phyloP scores from a whole-genome alignment of 2,329 filamentous ascomycete genomes.

The Penicillium sclerotiorum region DNA sequence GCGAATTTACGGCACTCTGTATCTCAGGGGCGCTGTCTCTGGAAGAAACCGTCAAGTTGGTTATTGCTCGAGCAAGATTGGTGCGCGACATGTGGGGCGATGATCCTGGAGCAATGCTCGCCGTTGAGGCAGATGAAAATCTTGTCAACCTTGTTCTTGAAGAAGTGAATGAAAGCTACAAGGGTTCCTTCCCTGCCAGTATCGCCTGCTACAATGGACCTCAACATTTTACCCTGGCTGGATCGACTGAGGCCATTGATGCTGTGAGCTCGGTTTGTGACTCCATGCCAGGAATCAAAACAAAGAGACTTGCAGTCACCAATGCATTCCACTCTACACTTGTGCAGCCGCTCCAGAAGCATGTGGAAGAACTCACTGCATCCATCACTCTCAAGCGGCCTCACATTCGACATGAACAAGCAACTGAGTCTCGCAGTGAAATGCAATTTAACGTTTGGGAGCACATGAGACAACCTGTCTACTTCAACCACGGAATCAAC shows the following conservation, averaged over 20 bases:
- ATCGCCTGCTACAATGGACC: slow-evolving; percentile 56
- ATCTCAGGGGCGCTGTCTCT: slow-evolving; percentile 35
- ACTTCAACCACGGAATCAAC: slow-evolving; percentile 49
- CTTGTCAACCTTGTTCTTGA: slow-evolving; percentile 22
- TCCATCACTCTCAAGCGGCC: slow-evolving; percentile 36
- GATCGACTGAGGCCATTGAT: slow-evolving; percentile 37
- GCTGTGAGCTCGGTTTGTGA: slow-evolving; percentile 14
- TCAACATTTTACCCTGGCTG: slow-evolving; percentile 47
- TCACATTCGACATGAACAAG: slow-evolving; percentile 30
- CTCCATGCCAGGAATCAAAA: neutral
- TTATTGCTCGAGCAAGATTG: slow-evolving; percentile 34
- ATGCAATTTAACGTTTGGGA: slow-evolving; percentile 34
- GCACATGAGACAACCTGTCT: slow-evolving; percentile 51
- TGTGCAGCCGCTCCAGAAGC: slow-evolving; percentile 37
- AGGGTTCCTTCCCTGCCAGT: slow-evolving; percentile 16
- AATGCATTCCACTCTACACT: slow-evolving; percentile 54
- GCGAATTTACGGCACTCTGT: slow-evolving; percentile 41
- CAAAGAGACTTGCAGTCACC: slow-evolving; percentile 48
- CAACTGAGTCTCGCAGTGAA: slow-evolving; percentile 7
- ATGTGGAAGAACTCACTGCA: slow-evolving; percentile 29
- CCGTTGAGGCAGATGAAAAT: slow-evolving; percentile 33
- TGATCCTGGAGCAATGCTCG: slow-evolving; percentile 39
- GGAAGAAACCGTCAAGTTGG: slow-evolving; percentile 29
- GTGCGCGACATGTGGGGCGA: slow-evolving; percentile 35
- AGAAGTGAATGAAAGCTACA: neutral